Conservation (phyloP, 2,329 filamentous ascomycete genomes). For the Talaromyces sp. region DNA sequence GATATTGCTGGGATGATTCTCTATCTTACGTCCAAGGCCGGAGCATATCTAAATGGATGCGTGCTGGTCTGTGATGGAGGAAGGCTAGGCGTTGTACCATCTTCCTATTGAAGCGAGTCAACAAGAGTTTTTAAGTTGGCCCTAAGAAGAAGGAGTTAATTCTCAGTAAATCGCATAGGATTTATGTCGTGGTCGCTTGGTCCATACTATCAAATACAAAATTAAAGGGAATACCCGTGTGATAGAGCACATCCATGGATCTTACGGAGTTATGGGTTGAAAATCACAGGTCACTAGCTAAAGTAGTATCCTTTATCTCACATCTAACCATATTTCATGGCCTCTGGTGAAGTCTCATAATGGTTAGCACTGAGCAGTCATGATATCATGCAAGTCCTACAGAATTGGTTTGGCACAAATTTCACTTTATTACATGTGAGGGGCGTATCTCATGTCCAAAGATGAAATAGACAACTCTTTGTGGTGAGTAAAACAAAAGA, state of each 20-base stretch:
- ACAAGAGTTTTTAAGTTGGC: neutral
- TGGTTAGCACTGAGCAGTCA: neutral
- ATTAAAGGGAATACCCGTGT: neutral
- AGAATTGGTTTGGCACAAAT: neutral
- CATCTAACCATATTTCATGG: neutral
- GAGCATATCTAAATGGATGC: slow-evolving; percentile 56
- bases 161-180: neutral
- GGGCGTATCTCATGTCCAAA: neutral
- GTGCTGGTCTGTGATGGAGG: slow-evolving; percentile 51
- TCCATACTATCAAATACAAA: neutral
- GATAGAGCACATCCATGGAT: neutral
- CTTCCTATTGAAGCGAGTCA: slow-evolving; percentile 1
- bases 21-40: slow-evolving; percentile 53
- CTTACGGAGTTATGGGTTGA: neutral
- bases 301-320: neutral
- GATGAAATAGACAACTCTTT: neutral
- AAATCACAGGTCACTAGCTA: neutral
- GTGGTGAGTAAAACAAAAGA: neutral
- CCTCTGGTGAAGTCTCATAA: neutral
- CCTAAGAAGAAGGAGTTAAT: too few relatives aligned
- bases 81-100: slow-evolving; percentile 12
- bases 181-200: neutral
- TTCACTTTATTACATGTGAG: neutral
- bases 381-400: neutral
- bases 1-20: slow-evolving; percentile 53